These are phyloP conservation scores for Coemansia sp. DNA, from an alignment of 192 early-diverging fungal species.

Conservation along the genomic window DNA sequence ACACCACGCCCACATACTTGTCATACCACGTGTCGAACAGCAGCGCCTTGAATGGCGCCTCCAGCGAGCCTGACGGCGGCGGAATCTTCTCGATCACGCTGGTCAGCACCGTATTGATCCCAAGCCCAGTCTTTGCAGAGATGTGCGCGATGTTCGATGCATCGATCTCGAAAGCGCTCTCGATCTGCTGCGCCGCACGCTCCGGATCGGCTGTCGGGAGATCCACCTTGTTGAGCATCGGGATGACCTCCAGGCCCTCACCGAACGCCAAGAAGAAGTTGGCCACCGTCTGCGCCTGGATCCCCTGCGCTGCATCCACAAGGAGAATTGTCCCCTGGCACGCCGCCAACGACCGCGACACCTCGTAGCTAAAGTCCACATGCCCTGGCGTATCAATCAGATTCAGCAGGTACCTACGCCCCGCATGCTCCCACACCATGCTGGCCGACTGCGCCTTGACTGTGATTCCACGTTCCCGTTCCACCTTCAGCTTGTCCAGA, in stretches of 20 bases:
- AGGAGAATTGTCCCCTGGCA: conserved; percentile 92
- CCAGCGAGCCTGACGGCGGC: conserved; percentile 64
- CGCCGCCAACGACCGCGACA: conserved; percentile 88
- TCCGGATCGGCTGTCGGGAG: conserved; percentile 85
- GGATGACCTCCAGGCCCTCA: conserved; percentile 80
- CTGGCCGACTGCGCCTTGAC: conserved; percentile 93
- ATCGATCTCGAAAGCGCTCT: conserved; percentile 84
- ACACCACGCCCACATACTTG: conserved; percentile 95
- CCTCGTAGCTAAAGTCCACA: conserved; percentile 96
- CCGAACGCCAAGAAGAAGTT: conserved; percentile 95
- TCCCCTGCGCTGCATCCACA: conserved; percentile 92
- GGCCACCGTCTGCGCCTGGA: conserved; percentile 97
- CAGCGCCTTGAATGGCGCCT: conserved; percentile 78
- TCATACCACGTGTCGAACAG: conserved; percentile 99
- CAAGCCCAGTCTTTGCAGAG: conserved; percentile 84
- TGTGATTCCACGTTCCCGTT: conserved; percentile 94
- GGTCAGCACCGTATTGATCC: conserved; percentile 73
- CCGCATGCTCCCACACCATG: conserved; percentile 88
- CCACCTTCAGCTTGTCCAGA: conserved; percentile 94
- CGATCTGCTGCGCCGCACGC: conserved; percentile 73
- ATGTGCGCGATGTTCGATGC: conserved; percentile 64
- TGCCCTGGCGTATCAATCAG: conserved; percentile 95
- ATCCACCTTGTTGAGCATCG: conserved; percentile 95
- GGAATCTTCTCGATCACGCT: conserved; percentile 78
- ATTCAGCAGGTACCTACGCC: conserved; percentile 84